Base-by-base conservation (phyloP, 202 grass and related monocot species). In the Digitaria exilis region DNA sequence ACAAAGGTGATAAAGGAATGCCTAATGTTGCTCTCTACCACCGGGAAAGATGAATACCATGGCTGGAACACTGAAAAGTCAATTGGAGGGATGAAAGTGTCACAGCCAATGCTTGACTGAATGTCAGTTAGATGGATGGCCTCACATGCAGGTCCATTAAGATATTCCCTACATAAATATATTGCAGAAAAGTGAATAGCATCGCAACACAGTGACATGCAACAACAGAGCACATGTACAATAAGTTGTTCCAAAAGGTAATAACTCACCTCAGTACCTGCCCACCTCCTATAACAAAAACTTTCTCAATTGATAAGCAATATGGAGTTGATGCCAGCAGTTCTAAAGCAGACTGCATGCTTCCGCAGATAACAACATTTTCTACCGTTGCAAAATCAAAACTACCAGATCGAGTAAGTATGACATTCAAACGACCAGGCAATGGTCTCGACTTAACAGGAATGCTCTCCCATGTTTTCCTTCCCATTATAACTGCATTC, bases 391-490 rank as follows among this genome's bases (percentile, higher is more conserved):
- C 88, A 78, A 97, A 91, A 82, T 91, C 90, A 74, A 94, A 97
- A 88, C 85, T 94, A 60, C 81, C 92, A 44, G 95, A 97, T 15
- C 88, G 86, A 83, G 92, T 97, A 51, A 97, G 72, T 80, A 97
- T 86, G 34, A 97, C 82, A 79, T 97, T 94, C 86, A 94, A 80
- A 69, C 88, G 90, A 65, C 95, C 95, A 81, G 88, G 78, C 65
- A 97, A 85, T 42, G 95, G 92, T 79, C 95, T 91, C 64, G 64
- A 68, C 37, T 80, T 65, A 52, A 84, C 67, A 22, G 95, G 92
- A 85, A 97, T 88, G 78, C 90, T 93, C 78, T 97, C 95, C 94
- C 95, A 97, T 56, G 95, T 93, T 81, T 88, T 94, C 76, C 95
- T 90, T 21, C 95, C 95, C 95, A 97, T 97, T 78, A 94, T 86